A percentile compares a stretch with the other conserved stretches of the same genome.
These are phyloP conservation scores for Phtheirospermum japonicum DNA, from an alignment of 257 asterid species.

Conservation along the genomic window DNA sequence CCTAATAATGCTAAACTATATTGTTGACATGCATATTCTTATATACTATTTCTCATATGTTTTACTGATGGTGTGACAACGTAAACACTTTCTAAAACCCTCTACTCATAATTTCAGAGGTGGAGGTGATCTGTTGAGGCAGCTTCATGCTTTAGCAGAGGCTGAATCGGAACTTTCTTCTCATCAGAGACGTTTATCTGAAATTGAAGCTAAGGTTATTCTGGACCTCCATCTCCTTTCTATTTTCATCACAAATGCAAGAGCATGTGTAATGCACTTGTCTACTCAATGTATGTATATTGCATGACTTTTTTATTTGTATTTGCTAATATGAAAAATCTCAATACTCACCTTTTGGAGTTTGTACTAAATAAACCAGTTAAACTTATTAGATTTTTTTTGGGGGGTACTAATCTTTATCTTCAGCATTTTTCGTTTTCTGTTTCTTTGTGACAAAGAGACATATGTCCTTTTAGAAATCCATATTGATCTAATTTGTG, in stretches of 20 bases:
- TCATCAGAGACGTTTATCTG: constrained; percentile 64
- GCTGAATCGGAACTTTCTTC: constrained; percentile 58
- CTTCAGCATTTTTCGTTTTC: too few relatives aligned
- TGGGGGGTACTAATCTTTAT: too few relatives aligned
- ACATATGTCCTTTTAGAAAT: too few relatives aligned
- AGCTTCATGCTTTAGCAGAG: constrained; percentile 84
- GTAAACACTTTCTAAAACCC: constrained; percentile 22
- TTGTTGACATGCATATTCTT: constrained; percentile 9
- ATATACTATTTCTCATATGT: constrained; percentile 10
- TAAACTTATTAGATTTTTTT: too few relatives aligned
- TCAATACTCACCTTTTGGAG: too few relatives aligned
- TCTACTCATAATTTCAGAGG: constrained; percentile 58
- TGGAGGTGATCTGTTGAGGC: constrained; percentile 80
- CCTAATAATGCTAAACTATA: constrained; percentile 11
- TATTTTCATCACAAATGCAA: constrained; percentile 5
- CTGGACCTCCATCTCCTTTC: constrained; percentile 5
- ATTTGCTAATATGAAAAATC: too few relatives aligned
- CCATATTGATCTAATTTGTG: too few relatives aligned
- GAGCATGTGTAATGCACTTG: not conserved
- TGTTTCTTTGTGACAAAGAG: too few relatives aligned
- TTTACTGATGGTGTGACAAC: constrained; percentile 4
- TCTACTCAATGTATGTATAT: too few relatives aligned
- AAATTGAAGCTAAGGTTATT: constrained; percentile 73
- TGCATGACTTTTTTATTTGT: too few relatives aligned
- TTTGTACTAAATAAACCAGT: too few relatives aligned